Evolutionary conservation across 176 grass and related monocot species (phyloP).

Genomic region (Musa itinerans): DNA sequence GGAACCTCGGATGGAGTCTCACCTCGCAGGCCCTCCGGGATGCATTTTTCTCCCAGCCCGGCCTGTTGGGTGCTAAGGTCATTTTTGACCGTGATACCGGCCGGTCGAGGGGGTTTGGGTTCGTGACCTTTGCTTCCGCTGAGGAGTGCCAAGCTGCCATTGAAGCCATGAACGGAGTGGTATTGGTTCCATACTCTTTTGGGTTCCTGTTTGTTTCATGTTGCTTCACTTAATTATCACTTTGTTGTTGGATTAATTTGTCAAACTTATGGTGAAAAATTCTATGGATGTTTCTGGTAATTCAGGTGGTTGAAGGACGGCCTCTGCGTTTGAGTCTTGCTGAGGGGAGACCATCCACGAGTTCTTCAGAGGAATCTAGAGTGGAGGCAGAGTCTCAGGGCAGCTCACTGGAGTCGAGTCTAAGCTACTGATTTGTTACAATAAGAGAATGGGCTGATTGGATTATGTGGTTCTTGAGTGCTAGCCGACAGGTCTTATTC

Average conservation of each 20-base stretch:
- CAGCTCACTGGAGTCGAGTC: constrained; percentile 30
- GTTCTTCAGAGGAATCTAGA: constrained; percentile 16
- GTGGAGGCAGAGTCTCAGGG: background rate
- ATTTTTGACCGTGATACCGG: constrained; percentile 69
- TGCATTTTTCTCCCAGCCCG: constrained; percentile 42
- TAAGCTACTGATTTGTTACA: constrained; percentile 19
- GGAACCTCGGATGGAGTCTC: constrained; percentile 82
- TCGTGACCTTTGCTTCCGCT: constrained; percentile 53
- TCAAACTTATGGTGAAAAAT: too few species aligned
- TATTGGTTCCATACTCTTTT: constrained; percentile 17
- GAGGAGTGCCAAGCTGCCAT: constrained; percentile 59
- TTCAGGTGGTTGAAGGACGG: constrained; percentile 78
- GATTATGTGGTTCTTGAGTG: too few species aligned
- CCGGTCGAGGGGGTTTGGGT: constrained; percentile 70
- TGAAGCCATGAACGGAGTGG: constrained; percentile 71
- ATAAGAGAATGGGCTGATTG: background rate
- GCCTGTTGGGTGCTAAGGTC: constrained; percentile 59
- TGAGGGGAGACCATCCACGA: constrained; percentile 31
- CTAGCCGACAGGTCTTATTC: background rate
- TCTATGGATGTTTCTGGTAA: background rate
- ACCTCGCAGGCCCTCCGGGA: constrained; percentile 46
- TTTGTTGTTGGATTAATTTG: background rate
- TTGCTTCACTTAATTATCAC: background rate
- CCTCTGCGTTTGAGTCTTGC: constrained; percentile 60
- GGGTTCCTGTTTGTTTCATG: background rate